phyloP scores from a whole-genome alignment of 2,329 filamentous ascomycete genomes.

The Fusarium sacchari region DNA sequence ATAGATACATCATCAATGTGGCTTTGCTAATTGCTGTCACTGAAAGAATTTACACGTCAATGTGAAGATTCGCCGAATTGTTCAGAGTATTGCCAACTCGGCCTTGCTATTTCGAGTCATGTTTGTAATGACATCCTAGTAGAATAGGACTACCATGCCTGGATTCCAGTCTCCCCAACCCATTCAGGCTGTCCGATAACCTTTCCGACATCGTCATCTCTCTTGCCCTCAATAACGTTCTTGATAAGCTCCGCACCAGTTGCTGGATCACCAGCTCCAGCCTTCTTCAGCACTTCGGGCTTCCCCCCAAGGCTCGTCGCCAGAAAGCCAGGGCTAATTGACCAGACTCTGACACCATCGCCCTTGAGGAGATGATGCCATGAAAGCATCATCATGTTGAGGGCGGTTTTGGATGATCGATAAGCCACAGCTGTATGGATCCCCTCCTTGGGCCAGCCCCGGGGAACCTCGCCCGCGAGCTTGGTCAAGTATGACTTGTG shows the following conservation, averaged over 20 bases:
- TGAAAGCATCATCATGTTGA: constrained; percentile 51
- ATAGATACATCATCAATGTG: constrained; percentile 33
- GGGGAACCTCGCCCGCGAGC: constrained; percentile 39
- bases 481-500: constrained; percentile 40
- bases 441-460: constrained; percentile 64
- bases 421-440: constrained; percentile 48
- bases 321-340: constrained; percentile 59
- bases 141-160: constrained; percentile 44
- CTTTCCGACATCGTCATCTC: constrained; percentile 54
- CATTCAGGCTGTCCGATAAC: constrained; percentile 43
- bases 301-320: constrained; percentile 57
- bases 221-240: constrained; percentile 54
- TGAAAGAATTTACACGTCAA: neutral
- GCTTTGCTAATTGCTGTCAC: constrained; percentile 17
- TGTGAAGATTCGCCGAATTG: neutral
- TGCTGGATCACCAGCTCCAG: constrained; percentile 49
- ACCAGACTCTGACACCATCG: constrained; percentile 62
- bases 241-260: constrained; percentile 52
- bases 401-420: constrained; percentile 39
- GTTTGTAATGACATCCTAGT: neutral
- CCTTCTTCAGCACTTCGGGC: constrained; percentile 45
- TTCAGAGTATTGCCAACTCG: neutral
- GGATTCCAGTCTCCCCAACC: constrained; percentile 43
- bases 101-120: neutral
- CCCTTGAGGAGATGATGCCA: constrained; percentile 56